These are phyloP conservation scores for Pleurotus cornucopiae DNA, from an alignment of 768 basidiomycete genomes.

Conservation along the genomic window DNA sequence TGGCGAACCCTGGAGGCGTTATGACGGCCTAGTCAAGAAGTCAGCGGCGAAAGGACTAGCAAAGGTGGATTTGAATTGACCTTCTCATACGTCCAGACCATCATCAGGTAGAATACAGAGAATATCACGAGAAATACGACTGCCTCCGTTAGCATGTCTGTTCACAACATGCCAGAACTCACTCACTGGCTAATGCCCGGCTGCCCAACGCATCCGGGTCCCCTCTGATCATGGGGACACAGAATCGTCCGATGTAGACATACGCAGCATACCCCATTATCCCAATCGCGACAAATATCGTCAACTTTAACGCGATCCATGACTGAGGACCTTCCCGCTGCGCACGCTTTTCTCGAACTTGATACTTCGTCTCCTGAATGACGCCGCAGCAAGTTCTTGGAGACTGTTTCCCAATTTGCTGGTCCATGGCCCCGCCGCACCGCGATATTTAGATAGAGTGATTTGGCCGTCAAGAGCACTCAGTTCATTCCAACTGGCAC, in stretches of 20 bases:
- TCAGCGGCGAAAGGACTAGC: constrained; percentile 1
- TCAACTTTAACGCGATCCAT: constrained; percentile 70
- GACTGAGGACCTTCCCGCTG: constrained; percentile 54
- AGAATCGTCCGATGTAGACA: constrained; percentile 73
- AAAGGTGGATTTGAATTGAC: constrained; percentile 32
- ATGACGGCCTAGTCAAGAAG: constrained; percentile 47
- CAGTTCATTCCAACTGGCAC: too few species aligned
- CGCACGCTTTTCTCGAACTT: constrained; percentile 36
- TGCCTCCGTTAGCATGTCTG: constrained; percentile 21
- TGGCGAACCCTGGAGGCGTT: constrained; percentile 67
- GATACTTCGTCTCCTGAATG: constrained; percentile 41
- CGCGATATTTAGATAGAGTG: background rate
- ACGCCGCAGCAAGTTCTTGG: constrained; percentile 42
- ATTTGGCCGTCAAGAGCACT: too few species aligned
- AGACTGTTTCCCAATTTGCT: too few species aligned
- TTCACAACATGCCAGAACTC: background rate
- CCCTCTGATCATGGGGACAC: constrained; percentile 62
- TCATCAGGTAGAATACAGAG: constrained; percentile 59
- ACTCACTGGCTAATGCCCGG: constrained; percentile 65
- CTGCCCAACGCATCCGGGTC: constrained; percentile 39
- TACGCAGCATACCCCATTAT: constrained; percentile 69
- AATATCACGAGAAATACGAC: constrained; percentile 68
- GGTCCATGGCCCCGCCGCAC: background rate
- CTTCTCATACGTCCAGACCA: constrained; percentile 75
- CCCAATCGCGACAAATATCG: constrained; percentile 53